These are phyloP conservation scores for Sphaerosporella brunnea DNA, from an alignment of 495 filamentous ascomycete genomes.

Conservation along the genomic window DNA sequence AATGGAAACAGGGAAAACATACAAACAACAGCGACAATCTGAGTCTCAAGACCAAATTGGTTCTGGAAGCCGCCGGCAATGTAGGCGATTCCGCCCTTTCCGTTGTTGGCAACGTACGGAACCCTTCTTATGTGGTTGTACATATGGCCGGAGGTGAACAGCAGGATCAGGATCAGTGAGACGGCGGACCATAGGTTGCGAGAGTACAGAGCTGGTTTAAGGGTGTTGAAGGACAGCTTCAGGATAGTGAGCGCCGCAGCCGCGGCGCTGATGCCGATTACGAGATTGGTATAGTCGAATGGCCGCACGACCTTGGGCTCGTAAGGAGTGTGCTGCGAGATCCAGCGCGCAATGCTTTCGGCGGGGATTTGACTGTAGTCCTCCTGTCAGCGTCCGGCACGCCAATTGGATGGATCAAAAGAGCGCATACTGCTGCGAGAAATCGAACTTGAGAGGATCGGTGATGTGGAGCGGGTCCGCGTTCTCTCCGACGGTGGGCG, in stretches of 20 bases:
- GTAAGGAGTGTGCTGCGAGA: constrained; percentile 56
- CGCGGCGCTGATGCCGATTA: constrained; percentile 44
- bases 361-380: constrained; percentile 10
- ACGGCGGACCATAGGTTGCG: constrained; percentile 86
- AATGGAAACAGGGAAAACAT: constrained; percentile 30
- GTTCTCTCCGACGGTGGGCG: constrained; percentile 68
- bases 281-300: constrained; percentile 65
- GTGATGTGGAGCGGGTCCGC: constrained; percentile 40
- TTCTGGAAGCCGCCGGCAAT: constrained; percentile 89
- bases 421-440: constrained; percentile 54
- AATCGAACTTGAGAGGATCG: constrained; percentile 69
- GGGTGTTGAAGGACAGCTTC: constrained; percentile 60
- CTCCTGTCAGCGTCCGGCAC: background rate
- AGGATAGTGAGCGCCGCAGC: constrained; percentile 50
- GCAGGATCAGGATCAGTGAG: constrained; percentile 71
- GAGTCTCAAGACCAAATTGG: constrained; percentile 89
- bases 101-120: constrained; percentile 83
- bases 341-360: constrained; percentile 36
- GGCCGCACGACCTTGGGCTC: constrained; percentile 58
- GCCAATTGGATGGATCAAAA: background rate
- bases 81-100: constrained; percentile 70
- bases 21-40: constrained; percentile 93
- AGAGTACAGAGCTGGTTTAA: constrained; percentile 75
- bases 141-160: constrained; percentile 97
- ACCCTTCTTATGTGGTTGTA: constrained; percentile 97